Evolutionary conservation across 352 stramenopile genomes (phyloP), one percentile per base, ranked within the genome.

Genomic region (Pythium myriotylum): DNA sequence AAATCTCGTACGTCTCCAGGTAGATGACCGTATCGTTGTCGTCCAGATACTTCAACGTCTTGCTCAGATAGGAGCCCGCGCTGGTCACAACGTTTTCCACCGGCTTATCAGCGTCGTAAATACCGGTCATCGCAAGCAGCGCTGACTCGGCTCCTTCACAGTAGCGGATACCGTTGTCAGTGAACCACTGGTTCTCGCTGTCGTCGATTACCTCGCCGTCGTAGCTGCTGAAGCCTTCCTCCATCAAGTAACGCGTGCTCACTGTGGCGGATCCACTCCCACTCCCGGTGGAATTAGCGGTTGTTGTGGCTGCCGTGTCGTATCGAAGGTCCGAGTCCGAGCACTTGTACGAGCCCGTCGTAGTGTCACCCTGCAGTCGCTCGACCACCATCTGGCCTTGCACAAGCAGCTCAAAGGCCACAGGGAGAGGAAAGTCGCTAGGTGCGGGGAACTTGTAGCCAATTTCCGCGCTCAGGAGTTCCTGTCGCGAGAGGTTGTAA

Each of bases 311-410:
- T 14, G 22, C 3, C 7, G 10, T 27, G 29, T 57, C 47, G 14
- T 24, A n/a, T 37, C 60, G 62, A 20, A 58, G 33, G 45, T 85
- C 76, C 7, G 71, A 79, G n/a, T 70, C 46, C 17, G 60, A 68
- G 53, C 76, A 85, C 24, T 63, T 63, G 53, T 85, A 72, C 14
- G 70, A 68, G n/a, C 66, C 46, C 19, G 61, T 62, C 22, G 53
- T 55, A 0, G 68, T 59, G 33, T 85, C 75, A 5, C 60, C 68
- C 5, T 78, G 69, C 1, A 70, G 63, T 14, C 68, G 59, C 29
- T 86, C 76, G 22, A 81, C 26, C 58, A 78, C 70, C 32, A 75
- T 50, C n/a, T 69, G 77, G 6, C 66, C 76, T 20, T 79, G 74
- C 7, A 86, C 41, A 33, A 80, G 60, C n/a, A 83, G 64, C 23